These are phyloP conservation scores for Claviceps humidiphila DNA, from an alignment of 2,329 filamentous ascomycete genomes.

Conservation along the genomic window DNA sequence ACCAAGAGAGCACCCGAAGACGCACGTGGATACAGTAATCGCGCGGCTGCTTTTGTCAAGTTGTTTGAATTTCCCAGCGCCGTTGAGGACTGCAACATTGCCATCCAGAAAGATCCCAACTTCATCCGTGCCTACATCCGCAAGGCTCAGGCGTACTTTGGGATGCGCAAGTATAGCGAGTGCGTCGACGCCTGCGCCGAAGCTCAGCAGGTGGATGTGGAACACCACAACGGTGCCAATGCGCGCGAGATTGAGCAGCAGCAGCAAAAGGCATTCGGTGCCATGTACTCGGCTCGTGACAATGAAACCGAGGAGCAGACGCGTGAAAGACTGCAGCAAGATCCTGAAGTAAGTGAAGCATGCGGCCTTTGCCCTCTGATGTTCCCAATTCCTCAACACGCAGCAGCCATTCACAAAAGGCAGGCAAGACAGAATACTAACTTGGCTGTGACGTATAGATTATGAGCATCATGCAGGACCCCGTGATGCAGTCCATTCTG, in stretches of 20 bases:
- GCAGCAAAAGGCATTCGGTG: constrained; percentile 79
- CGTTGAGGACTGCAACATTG: constrained; percentile 80
- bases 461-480: constrained; percentile 82
- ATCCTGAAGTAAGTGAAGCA: constrained; percentile 62
- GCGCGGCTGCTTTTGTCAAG: constrained; percentile 92
- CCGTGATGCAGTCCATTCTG: constrained; percentile 93
- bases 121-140: constrained; percentile 95
- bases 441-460: constrained; percentile 37
- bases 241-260: constrained; percentile 85
- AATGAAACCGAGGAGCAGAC: constrained; percentile 96
- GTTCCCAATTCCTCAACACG: background rate
- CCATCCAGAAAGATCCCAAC: constrained; percentile 78
- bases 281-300: constrained; percentile 81
- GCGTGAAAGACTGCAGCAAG: constrained; percentile 74
- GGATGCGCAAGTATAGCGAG: constrained; percentile 97
- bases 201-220: constrained; percentile 63
- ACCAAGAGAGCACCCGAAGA: constrained; percentile 89
- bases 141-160: constrained; percentile 89
- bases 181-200: constrained; percentile 81
- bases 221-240: constrained; percentile 58
- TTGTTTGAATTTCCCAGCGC: constrained; percentile 90
- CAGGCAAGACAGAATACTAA: background rate
- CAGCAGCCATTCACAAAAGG: too few species aligned
- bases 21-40: constrained; percentile 91
- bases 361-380: background rate